A percentile compares a stretch with the other conserved stretches of the same genome.
These are phyloP conservation scores for Septoria petroselini DNA, from an alignment of 2,329 filamentous ascomycete species.

Conservation along the genomic window DNA sequence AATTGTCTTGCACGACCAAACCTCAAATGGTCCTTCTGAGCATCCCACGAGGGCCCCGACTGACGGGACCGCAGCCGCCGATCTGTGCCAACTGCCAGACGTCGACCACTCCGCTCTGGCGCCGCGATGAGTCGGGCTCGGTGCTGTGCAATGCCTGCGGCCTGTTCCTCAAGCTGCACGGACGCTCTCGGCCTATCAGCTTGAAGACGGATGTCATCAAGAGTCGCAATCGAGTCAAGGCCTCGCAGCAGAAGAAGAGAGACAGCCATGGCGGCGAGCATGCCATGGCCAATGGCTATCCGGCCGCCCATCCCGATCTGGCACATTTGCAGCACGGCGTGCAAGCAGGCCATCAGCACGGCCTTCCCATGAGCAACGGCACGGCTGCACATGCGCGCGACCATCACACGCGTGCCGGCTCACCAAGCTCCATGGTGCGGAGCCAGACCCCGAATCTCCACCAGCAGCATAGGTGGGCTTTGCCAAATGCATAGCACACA, in stretches of 20 bases:
- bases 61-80: conserved; percentile 64
- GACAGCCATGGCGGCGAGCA: conserved; percentile 29
- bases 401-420: conserved; percentile 12
- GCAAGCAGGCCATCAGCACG: conserved; percentile 18
- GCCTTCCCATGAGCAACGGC: conserved; percentile 21
- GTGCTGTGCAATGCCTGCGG: conserved; percentile 99
- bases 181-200: conserved; percentile 86
- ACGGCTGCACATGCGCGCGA: conserved; percentile 17
- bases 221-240: conserved; percentile 96
- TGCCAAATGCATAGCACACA: too few relatives aligned
- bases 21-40: conserved; percentile 5
- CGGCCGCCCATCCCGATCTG: conserved; percentile 23
- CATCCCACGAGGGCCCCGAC: too few relatives aligned
- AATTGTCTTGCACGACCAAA: conserved; percentile 1
- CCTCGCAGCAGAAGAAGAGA: conserved; percentile 68
- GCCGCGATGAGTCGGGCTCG: conserved; percentile 89
- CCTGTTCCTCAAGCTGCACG: conserved; percentile 94
- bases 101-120: conserved; percentile 94
- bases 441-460: conserved; percentile 74
- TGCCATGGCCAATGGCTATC: conserved; percentile 23
- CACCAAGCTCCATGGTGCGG: conserved; percentile 38
- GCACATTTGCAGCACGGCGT: conserved; percentile 13
- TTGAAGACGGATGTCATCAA: conserved; percentile 99
- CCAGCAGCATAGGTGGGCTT: conserved; percentile 27
- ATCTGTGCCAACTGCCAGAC: conserved; percentile 96